Percentiles rank a stretch among this genome's conserved stretches.
phyloP scores from a whole-genome alignment of 257 asterid genomes.

The Anisodus tanguticus region DNA sequence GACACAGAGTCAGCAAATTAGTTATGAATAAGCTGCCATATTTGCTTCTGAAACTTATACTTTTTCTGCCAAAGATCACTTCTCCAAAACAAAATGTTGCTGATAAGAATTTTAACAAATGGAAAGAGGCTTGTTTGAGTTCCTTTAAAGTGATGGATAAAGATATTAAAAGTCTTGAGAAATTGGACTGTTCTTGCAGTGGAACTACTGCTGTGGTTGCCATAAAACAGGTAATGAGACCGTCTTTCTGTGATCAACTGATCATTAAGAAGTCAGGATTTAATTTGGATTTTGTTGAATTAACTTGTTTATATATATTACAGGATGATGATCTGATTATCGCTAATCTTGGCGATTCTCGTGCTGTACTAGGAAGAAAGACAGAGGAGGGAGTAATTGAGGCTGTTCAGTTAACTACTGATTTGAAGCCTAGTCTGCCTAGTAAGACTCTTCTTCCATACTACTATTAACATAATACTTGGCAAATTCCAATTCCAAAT shows the following conservation, averaged over 20 bases:
- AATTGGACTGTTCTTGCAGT: slow-evolving; percentile 66
- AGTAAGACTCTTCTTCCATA: slow-evolving; percentile 46
- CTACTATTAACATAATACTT: background rate
- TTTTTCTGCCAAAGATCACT: slow-evolving; percentile 40
- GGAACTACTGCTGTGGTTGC: slow-evolving; percentile 76
- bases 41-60: slow-evolving; percentile 57
- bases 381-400: slow-evolving; percentile 46
- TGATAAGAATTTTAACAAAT: slow-evolving; percentile 48
- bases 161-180: slow-evolving; percentile 54
- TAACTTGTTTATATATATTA: background rate
- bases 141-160: slow-evolving; percentile 69
- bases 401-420: slow-evolving; percentile 73
- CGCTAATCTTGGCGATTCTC: slow-evolving; percentile 88
- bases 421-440: slow-evolving; percentile 75
- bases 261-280: background rate
- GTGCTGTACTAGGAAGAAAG: slow-evolving; percentile 74
- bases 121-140: slow-evolving; percentile 68
- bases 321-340: slow-evolving; percentile 71
- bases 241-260: background rate
- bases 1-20: slow-evolving; percentile 67
- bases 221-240: slow-evolving; percentile 59
- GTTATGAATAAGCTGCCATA: slow-evolving; percentile 73
- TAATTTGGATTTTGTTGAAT: background rate
- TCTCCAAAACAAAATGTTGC: slow-evolving; percentile 30
- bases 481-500: background rate